Evolutionary conservation across 352 stramenopile genomes (phyloP), one percentile per base, ranked within the genome.

Genomic region (Saprolegnia parasitica): DNA sequence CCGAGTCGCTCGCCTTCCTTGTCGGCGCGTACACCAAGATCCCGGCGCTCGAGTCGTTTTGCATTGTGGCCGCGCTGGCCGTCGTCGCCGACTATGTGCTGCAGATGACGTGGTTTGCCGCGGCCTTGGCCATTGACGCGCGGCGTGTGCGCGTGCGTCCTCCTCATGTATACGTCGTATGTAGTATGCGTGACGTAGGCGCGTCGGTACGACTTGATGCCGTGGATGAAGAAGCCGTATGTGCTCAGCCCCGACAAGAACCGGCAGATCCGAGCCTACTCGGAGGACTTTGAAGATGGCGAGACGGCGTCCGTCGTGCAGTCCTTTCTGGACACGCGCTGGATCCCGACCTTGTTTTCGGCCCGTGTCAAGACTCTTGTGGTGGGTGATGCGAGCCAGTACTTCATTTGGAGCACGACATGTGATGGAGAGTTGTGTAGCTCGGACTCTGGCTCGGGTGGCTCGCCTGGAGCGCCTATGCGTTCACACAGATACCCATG

Each of bases 91-190:
- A 96, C 66, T 92, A 95, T 60, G 68, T 80, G 35, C 78, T 96
- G 55, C 90, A 97, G 72, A 78, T 96, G 46, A 94, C 87, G 15
- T 96, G 86, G 87, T 96, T 96, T 72, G 78, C 86, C 8, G 83
- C 88, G 1, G 87, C 87, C 42, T 75, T 97, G 21, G 80, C 86
- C 26, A 65, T 97, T 0, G 88, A 96, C 67, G 74, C 80, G 18
- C 82, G 80, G 23, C 84, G 89, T 6, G 77, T 91, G 16, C 80
- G 84, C 10, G 37, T 65, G 6, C 11, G 42, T 49, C 18, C 13
- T 1, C 42, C 11, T 42, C 2, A 1, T 65, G 40, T 65, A 60
- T 55, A 55, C 24, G 2, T 29, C 2, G 5, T 55, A 8, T n/a
- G n/a, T n/a, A n/a, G n/a, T n/a, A 66, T 67, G 18, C 18, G 24